Base-by-base conservation (phyloP, 1,139 yeast species). In the Scheffersomyces lignicola region DNA sequence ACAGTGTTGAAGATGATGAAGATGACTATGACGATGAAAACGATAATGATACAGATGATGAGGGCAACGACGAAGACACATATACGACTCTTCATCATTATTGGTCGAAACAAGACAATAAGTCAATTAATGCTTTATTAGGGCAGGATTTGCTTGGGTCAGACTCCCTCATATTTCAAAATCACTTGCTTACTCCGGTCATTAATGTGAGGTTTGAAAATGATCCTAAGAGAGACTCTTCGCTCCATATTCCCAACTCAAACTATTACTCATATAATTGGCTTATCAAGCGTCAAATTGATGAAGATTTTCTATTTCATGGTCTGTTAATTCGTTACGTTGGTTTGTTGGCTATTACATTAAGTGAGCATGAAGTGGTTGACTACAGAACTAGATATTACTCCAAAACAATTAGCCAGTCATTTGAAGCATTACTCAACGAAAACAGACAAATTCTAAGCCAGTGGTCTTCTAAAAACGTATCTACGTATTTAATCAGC, bases 341-440 rank as follows among this genome's bases (percentile, higher is more conserved):
- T 29, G 76, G 76, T 3, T 46, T 70, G 18, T 42, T 70, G 26
- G 53, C 56, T 1, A 60, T 70, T 7, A 51, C 66, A 3, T 47
- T 70, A 23, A 57, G 69, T 38, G 76, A 70, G 35, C 71, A 62
- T 37, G 76, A 70, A 38, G 66, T 69, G n/a, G 60, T 65, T 7
- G 62, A 63, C 37, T 55, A 53, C 40, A 56, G 53, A 26, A 49
- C 65, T 1, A 29, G 41, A 2, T 40, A 47, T 4, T 65, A 64
- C 44, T 50, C 58, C 29, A 34, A 43, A 5, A 40, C 42, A 12
- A 51, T 64, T 9, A 41, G 37, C 7, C 23, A 39, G 0, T 53
- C 46, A 24, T 60, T 56, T 29, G 39, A 48, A 2, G 32, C 39
- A 2, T 48, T 64, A 21, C 18, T 48, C n/a, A 23, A 30, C 0